phyloP scores from a whole-genome alignment of 129 eudicot species.

The Arctium lappa region DNA sequence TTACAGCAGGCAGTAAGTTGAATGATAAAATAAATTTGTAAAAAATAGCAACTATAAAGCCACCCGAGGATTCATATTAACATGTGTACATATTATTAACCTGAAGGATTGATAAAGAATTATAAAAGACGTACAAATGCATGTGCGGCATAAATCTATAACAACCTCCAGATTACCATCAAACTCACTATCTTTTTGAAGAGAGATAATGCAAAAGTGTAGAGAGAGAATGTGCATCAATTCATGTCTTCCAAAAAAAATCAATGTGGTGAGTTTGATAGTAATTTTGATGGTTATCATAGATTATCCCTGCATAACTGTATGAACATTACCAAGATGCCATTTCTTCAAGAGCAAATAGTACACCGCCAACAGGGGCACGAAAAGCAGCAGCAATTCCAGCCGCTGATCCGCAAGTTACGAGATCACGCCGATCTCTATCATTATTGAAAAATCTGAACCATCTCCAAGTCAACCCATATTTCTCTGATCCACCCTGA shows the following conservation, averaged over 20 bases:
- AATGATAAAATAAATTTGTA: no score
- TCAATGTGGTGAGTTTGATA: background rate
- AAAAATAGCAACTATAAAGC: background rate
- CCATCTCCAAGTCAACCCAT: slow-evolving; percentile 81
- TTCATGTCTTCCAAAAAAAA: background rate
- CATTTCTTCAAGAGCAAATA: slow-evolving; percentile 97
- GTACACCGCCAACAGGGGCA: slow-evolving; percentile 94
- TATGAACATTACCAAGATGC: slow-evolving; percentile 74
- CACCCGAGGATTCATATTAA: background rate
- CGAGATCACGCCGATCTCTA: slow-evolving; percentile 86
- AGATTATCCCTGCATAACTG: background rate
- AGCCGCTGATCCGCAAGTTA: slow-evolving; percentile 90
- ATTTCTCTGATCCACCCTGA: slow-evolving; percentile 86
- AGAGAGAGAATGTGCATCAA: background rate
- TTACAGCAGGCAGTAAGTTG: no score
- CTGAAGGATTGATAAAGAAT: background rate
- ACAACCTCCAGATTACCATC: background rate
- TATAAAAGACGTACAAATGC: background rate
- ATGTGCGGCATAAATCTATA: background rate
- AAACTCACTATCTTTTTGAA: background rate
- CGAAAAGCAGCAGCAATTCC: slow-evolving; percentile 98
- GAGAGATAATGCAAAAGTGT: background rate
- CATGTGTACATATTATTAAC: background rate
- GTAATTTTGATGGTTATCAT: background rate
- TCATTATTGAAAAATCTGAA: slow-evolving; percentile 75